Base-by-base conservation (phyloP, 2,329 filamentous ascomycete genomes). In the Triangularia setosa region DNA sequence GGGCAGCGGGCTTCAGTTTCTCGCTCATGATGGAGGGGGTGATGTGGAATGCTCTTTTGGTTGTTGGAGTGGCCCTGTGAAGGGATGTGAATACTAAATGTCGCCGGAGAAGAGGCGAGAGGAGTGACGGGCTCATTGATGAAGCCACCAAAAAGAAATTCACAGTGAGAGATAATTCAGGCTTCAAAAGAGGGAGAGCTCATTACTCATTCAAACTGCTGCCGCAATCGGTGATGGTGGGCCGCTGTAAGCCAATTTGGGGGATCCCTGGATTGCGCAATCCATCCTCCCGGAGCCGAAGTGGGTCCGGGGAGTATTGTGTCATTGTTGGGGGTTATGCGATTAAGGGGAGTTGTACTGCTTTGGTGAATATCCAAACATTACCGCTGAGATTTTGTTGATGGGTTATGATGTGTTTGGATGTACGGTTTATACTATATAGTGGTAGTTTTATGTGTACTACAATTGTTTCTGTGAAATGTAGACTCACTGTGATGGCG, bases 1-100 rank as follows among this genome's bases (percentile, higher is more conserved):
- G 71, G 62, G 70, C 70, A 9, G 71, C 71, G 23, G 71, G 71
- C 62, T 72, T 67, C 16, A 72, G 62, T 56, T 72, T 72, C 53
- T 66, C 67, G 53, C 63, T 69, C 70, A 72, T 72, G 62, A 28
- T 58, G 61, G 60, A 58, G 18, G 30, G 28, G 14, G 68, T 62
- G n/a, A 25, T 8, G 30, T 69, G 65, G 8, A 65, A 55, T 11
- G 56, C 48, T 58, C 44, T 56, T 64, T 30, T 18, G 58, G 23
- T 58, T 3, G n/a, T n/a, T n/a, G n/a, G n/a, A n/a, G 55, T 27
- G 14, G 18, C 60, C 48, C 44, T 52, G 55, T 54, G n/a, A 61
- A 48, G 12, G 30, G 40, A 52, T 28, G 58, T 60, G 35, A 23
- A 54, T 48, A n/a, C n/a, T n/a, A 61, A 48, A 21, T 54, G 33